These are phyloP conservation scores for Orychophragmus violaceus DNA, from an alignment of 345 rosid genomes.

Conservation along the genomic window DNA sequence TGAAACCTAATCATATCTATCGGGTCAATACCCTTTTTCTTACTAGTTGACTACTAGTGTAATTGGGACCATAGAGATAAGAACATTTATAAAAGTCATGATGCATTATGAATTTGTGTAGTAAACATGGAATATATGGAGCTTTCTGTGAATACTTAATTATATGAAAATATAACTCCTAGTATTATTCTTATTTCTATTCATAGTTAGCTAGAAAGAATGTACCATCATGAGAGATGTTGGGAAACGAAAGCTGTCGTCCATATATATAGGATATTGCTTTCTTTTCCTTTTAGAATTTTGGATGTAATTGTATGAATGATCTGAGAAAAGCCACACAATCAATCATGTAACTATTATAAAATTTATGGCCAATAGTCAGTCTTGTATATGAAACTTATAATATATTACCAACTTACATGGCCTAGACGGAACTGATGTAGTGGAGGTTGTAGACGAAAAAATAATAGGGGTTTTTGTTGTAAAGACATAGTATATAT, in stretches of 20 bases:
- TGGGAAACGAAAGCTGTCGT: slow-evolving; percentile 11
- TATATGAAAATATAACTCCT: neutral
- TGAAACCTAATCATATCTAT: neutral
- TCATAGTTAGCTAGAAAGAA: slow-evolving; percentile 6
- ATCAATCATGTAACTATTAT: neutral
- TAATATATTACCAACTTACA: neutral
- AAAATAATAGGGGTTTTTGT: too few species aligned
- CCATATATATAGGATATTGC: neutral
- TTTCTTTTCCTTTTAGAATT: neutral
- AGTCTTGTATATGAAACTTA: neutral
- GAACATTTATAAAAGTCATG: slow-evolving; percentile 26
- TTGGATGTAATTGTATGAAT: neutral
- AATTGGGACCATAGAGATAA: slow-evolving; percentile 22
- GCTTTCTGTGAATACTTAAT: neutral
- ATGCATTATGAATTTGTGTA: slow-evolving; percentile 14
- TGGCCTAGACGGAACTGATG: too few species aligned
- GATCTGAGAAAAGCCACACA: neutral
- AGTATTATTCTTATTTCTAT: neutral
- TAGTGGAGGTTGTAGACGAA: too few species aligned
- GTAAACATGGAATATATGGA: slow-evolving; percentile 20
- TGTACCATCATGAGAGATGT: slow-evolving; percentile 2
- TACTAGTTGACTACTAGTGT: slow-evolving; percentile 14
- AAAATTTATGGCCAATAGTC: neutral
- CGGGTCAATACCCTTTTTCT: neutral
- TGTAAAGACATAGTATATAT: too few species aligned